Evolutionary conservation across 2,329 filamentous ascomycete species (phyloP).

Genomic region (Microcyclospora pomicola): DNA sequence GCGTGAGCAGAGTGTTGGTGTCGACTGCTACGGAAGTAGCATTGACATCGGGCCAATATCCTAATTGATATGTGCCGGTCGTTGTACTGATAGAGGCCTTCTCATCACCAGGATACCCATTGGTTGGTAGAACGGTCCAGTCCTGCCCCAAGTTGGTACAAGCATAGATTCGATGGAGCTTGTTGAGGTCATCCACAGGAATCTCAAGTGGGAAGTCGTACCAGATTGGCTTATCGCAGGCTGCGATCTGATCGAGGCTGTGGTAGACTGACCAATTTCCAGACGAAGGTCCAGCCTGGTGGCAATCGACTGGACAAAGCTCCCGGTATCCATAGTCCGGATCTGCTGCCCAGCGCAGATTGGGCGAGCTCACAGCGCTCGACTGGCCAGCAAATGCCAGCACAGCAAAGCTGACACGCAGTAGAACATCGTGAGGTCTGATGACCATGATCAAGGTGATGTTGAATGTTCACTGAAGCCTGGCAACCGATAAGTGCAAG

Average conservation of each 20-base stretch:
- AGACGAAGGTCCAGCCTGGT: background rate
- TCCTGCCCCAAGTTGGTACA: background rate
- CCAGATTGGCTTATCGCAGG: background rate
- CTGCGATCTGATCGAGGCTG: background rate
- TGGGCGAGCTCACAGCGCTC: no score
- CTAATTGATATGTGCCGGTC: background rate
- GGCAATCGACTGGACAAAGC: background rate
- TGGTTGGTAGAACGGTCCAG: background rate
- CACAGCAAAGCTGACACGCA: no score
- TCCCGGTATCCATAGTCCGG: no score
- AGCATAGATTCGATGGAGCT: background rate
- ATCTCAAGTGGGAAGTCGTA: background rate
- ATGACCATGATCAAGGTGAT: no score
- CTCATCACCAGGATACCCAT: no score
- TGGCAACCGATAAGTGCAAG: no score
- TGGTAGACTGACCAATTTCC: background rate
- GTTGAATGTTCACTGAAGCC: no score
- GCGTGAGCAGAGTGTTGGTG: background rate
- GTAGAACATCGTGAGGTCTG: no score
- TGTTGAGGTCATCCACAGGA: background rate
- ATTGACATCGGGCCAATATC: background rate
- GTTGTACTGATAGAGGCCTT: no score
- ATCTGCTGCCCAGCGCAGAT: no score
- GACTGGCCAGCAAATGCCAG: no score
- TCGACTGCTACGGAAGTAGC: background rate